Conservation (phyloP, 176 grass and related monocot genomes). For the Eragrostis nindensis region DNA sequence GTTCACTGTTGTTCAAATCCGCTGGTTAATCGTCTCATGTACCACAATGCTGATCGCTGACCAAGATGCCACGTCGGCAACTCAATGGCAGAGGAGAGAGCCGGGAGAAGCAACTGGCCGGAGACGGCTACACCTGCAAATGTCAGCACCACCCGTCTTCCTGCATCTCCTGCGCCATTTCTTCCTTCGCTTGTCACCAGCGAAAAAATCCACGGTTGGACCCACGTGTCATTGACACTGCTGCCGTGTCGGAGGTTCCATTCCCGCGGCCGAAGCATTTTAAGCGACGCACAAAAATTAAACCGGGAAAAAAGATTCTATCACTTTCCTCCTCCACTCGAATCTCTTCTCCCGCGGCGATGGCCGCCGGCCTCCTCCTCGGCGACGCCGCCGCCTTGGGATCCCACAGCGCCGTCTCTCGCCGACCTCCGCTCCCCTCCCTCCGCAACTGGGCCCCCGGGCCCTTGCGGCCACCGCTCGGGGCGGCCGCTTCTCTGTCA, state of each 20-base stretch:
- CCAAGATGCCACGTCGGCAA: too few species aligned
- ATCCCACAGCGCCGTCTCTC: not conserved
- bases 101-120: not conserved
- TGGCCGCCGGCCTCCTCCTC: slow-evolving; percentile 66
- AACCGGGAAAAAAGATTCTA: not conserved
- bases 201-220: not conserved
- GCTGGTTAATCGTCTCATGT: too few species aligned
- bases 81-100: too few species aligned
- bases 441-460: slow-evolving; percentile 36
- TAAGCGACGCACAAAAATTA: not conserved
- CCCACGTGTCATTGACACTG: not conserved
- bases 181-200: not conserved
- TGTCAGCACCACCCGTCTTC: not conserved
- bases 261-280: not conserved
- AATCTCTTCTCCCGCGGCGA: slow-evolving; percentile 25
- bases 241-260: not conserved
- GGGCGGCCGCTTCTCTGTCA: not conserved
- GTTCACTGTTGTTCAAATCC: too few species aligned
- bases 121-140: slow-evolving; percentile 6
- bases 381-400: slow-evolving; percentile 56
- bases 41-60: too few species aligned
- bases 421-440: slow-evolving; percentile 26
- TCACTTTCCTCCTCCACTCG: not conserved
- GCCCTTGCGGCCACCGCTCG: slow-evolving; percentile 15
- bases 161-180: not conserved